Evolutionary conservation across 139 green algal genomes (phyloP).

Genomic region (Cymbomonas tetramitiformis): DNA sequence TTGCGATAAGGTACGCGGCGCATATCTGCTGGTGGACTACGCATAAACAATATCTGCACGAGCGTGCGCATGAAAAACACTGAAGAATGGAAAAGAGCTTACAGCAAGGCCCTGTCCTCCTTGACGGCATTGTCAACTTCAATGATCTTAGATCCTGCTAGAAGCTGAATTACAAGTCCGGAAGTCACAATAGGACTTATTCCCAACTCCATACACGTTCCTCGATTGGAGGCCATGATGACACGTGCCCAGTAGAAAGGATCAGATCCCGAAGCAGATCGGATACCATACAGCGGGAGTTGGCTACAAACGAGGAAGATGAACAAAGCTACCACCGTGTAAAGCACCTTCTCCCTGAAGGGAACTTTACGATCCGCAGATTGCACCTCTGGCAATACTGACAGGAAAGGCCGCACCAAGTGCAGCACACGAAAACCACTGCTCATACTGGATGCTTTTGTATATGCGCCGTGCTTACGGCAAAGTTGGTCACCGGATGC

Average conservation of each 20-base stretch:
- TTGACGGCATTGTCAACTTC: conserved; percentile 95
- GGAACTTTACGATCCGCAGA: conserved; percentile 41
- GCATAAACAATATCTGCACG: too few species aligned
- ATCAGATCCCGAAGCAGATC: conserved; percentile 66
- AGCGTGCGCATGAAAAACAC: too few species aligned
- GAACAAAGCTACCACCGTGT: conserved; percentile 83
- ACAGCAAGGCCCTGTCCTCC: conserved; percentile 82
- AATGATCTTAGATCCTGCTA: conserved; percentile 92
- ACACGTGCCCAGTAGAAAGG: conserved; percentile 95
- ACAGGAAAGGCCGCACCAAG: conserved; percentile 72
- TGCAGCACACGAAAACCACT: conserved; percentile 49
- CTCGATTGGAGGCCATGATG: conserved; percentile 90
- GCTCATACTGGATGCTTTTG: not conserved
- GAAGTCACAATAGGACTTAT: conserved; percentile 93
- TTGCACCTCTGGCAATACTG: conserved; percentile 70
- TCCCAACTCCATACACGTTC: conserved; percentile 94
- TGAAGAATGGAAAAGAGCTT: conserved; percentile 6
- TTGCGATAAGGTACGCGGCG: too few species aligned
- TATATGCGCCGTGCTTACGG: too few species aligned
- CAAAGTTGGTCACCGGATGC: too few species aligned
- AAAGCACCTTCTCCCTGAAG: conserved; percentile 76
- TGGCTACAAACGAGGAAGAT: conserved; percentile 96
- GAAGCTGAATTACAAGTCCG: conserved; percentile 90
- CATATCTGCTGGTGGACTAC: too few species aligned
- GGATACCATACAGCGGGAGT: conserved; percentile 93